Base-by-base conservation (phyloP, 768 basidiomycete species). In the Pleurotus cornucopiae region DNA sequence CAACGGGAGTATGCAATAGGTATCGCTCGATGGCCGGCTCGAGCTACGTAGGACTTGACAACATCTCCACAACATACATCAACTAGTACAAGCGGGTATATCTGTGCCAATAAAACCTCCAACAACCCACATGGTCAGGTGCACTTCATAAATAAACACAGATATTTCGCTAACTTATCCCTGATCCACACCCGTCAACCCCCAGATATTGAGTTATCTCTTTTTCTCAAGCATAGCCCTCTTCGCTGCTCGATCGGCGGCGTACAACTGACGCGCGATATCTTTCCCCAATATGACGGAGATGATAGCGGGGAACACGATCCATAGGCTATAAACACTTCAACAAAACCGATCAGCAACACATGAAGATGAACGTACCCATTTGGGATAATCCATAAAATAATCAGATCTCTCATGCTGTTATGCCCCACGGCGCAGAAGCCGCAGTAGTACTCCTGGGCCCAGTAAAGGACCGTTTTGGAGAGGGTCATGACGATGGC, bases 401-500 rank as follows among this genome's bases (percentile, higher is more conserved):
- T 47, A 23, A 89, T 16, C 43, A 89, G 67, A 30, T 78, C 75
- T 45, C 63, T 59, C 20, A 72, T 55, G 9, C 74, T 62, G 63
- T 94, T 95, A 65, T 96, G 94, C 6, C 91, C 91, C 25, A 86
- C 73, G 7, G 81, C 74, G 63, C 91, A 93, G 49, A 75, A 84
- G 2, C 78, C 76, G 67, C 90, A 91, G 64, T 76, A 91, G 68
- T 86, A 88, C 68, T 94, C 93, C 66, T 92, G 86, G 12, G 75
- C 67, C 77, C 81, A 82, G 69, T 95, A 96, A n/a, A 96, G 76
- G 5, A 84, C 66, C 2, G 94, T 96, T 74, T 96, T 95, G 38
- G 85, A 81, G 41, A 94, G 71, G 0, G 94, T 95, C 86, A 93
- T 85, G n/a, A 79, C 68, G 2, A 79, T 85, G 1, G 82, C 77